These are phyloP conservation scores for Eimeria tenella DNA, from an alignment of 169 alveolate species.

Conservation along the genomic window DNA sequence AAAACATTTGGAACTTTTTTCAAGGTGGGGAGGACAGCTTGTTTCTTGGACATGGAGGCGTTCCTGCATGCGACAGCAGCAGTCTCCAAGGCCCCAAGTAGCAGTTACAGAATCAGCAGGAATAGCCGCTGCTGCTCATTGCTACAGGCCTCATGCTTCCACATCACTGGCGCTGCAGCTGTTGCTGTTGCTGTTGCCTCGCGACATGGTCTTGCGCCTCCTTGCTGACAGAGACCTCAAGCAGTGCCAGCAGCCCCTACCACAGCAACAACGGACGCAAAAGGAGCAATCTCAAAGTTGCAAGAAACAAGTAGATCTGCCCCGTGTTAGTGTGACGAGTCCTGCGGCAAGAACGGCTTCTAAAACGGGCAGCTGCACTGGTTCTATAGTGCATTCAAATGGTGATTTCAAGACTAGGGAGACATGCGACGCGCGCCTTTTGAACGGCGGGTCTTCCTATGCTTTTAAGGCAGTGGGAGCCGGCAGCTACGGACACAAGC, in stretches of 20 bases:
- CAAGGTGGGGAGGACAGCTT: conserved; percentile 31
- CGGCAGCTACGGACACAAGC: too few relatives aligned
- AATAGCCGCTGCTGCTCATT: conserved; percentile 40
- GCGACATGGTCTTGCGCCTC: conserved; percentile 42
- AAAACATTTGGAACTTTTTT: neutral
- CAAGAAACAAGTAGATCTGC: too few relatives aligned
- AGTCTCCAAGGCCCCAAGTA: conserved; percentile 1
- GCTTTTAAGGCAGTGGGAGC: too few relatives aligned
- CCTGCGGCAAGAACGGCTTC: too few relatives aligned
- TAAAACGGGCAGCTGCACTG: neutral
- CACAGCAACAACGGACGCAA: neutral
- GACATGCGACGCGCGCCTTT: neutral
- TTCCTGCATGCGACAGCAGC: conserved; percentile 57
- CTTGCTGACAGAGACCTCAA: neutral
- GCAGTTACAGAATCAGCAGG: conserved; percentile 43
- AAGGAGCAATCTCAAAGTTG: neutral
- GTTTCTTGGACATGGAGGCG: conserved; percentile 64
- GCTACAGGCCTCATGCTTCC: conserved; percentile 53
- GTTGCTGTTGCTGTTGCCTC: conserved; percentile 50
- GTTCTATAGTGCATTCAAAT: neutral
- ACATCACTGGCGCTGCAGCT: conserved; percentile 54
- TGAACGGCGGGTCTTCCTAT: neutral
- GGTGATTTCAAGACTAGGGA: neutral
- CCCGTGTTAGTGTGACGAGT: too few relatives aligned
- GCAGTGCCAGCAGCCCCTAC: conserved; percentile 34